These are phyloP conservation scores for Pseudogymnoascus sp. DNA, from an alignment of 2,329 filamentous ascomycete species.

Conservation along the genomic window DNA sequence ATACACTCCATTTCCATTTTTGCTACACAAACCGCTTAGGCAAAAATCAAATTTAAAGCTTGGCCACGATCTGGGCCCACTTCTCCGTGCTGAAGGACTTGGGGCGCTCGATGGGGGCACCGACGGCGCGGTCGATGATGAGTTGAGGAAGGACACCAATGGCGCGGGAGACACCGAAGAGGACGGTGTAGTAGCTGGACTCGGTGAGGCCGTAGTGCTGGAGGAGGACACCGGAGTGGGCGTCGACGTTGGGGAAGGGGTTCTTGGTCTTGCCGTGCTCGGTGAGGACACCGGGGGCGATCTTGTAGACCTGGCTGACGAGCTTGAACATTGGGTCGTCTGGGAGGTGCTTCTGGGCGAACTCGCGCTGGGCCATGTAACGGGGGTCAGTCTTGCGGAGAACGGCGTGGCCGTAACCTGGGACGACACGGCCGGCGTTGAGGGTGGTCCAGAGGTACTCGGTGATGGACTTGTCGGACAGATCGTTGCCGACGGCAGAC, in stretches of 20 bases:
- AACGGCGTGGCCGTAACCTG: conserved; percentile 96
- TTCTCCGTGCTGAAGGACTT: conserved; percentile 98
- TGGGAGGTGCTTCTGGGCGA: conserved; percentile 79
- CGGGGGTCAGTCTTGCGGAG: conserved; percentile 99
- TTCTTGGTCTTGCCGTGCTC: conserved; percentile 99
- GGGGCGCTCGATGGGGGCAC: conserved; percentile 94
- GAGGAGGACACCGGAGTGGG: conserved; percentile 97
- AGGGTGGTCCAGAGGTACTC: conserved; percentile 98
- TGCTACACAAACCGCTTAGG: background rate
- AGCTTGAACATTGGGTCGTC: conserved; percentile 99
- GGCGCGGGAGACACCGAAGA: conserved; percentile 97
- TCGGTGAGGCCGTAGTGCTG: conserved; percentile 99
- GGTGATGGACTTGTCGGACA: conserved; percentile 93
- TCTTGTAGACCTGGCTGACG: conserved; percentile 99
- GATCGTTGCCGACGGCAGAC: conserved; percentile 83
- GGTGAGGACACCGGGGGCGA: conserved; percentile 91
- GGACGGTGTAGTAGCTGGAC: conserved; percentile 99
- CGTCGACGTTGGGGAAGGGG: conserved; percentile 97
- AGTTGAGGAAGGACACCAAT: conserved; percentile 98
- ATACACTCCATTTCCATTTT: conserved; percentile 28
- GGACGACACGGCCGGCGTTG: conserved; percentile 91
- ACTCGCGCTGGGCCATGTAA: conserved; percentile 97
- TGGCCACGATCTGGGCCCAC: conserved; percentile 89
- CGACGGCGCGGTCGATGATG: conserved; percentile 97
- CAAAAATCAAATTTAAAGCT: conserved; percentile 57